Percentiles rank a stretch among this genome's conserved stretches.
Conservation (phyloP, 208 protist species). For the Polymyxa betae region DNA sequence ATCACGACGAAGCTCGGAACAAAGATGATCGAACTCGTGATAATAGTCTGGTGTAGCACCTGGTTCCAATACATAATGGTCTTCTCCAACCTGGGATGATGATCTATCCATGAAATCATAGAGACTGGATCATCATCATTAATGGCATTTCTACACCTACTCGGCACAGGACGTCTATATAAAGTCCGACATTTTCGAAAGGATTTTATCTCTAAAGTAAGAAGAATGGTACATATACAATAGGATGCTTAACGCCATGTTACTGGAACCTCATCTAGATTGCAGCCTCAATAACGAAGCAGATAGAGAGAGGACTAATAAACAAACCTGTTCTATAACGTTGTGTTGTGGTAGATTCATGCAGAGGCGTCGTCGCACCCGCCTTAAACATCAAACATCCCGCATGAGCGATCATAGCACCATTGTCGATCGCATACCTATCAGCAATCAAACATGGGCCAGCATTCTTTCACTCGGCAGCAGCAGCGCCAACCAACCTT, state of each 20-base stretch:
- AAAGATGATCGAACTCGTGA: too few species aligned
- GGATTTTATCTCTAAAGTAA: too few species aligned
- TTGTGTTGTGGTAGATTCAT: conserved; percentile 28
- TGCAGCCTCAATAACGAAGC: neutral
- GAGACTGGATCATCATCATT: too few species aligned
- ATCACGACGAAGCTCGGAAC: too few species aligned
- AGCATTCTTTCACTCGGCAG: neutral
- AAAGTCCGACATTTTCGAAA: too few species aligned
- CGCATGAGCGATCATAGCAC: conserved; percentile 99
- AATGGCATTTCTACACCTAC: too few species aligned
- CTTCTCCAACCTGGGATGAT: too few species aligned
- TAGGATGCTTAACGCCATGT: neutral
- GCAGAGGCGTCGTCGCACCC: neutral
- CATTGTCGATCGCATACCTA: conserved; percentile 99
- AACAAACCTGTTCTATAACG: conserved; percentile 3
- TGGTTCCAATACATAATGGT: too few species aligned
- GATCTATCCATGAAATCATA: too few species aligned
- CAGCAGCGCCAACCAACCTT: neutral
- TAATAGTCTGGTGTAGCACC: too few species aligned
- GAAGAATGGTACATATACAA: too few species aligned
- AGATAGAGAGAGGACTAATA: neutral
- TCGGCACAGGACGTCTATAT: too few species aligned
- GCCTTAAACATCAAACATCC: conserved; percentile 55
- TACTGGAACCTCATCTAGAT: neutral
- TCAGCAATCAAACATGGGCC: conserved; percentile 84